phyloP scores from a whole-genome alignment of 140 eudicot genomes.

The Anethum foeniculum region DNA sequence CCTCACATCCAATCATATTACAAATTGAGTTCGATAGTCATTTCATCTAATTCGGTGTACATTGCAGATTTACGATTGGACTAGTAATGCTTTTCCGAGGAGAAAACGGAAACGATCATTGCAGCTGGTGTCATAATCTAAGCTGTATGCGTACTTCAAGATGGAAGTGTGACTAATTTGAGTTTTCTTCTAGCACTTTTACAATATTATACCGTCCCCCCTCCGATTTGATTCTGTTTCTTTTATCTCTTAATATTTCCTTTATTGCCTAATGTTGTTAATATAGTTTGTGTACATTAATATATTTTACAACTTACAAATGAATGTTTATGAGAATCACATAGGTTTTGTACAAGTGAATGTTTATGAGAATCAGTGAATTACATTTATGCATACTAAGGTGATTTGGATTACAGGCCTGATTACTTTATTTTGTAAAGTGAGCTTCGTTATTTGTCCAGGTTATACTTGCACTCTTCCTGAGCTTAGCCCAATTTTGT shows the following conservation, averaged over 20 bases:
- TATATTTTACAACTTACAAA: not conserved
- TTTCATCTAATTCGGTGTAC: not conserved
- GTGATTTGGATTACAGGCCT: not conserved
- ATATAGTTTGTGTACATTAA: constrained; percentile 1
- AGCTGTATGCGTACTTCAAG: constrained; percentile 87
- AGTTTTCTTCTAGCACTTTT: not conserved
- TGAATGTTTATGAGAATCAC: not conserved
- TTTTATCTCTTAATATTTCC: not conserved
- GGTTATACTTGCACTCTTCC: too few relatives aligned
- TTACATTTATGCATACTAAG: not conserved
- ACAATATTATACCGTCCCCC: not conserved
- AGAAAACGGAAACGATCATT: constrained; percentile 56
- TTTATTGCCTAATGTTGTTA: not conserved
- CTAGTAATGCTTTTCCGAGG: constrained; percentile 75
- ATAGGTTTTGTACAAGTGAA: not conserved
- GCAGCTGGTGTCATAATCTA: constrained; percentile 92
- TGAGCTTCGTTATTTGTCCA: too few relatives aligned
- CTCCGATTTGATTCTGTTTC: not conserved
- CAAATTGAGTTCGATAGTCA: too few relatives aligned
- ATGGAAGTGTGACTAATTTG: constrained; percentile 55
- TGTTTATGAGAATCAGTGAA: not conserved
- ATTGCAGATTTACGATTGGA: constrained; percentile 56
- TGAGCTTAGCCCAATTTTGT: too few relatives aligned
- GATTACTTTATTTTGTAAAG: not conserved
- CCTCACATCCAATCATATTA: not conserved